Base-by-base conservation (phyloP, 164 flowering plant genomes). In the Vitis cinerea region DNA sequence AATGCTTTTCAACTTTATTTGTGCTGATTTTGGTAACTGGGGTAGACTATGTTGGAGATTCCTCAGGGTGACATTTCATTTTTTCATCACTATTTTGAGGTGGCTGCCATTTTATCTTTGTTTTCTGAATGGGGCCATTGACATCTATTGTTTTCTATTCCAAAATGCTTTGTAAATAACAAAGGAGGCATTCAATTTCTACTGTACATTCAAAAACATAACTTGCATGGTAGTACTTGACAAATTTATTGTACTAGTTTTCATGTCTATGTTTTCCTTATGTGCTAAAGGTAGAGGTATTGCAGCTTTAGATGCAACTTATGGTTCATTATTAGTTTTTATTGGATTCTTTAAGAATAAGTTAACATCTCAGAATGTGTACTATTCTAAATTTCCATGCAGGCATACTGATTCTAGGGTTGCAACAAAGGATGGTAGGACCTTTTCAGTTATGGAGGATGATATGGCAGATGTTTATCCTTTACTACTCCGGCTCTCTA, bases 391-490 rank as follows among this genome's bases (percentile, higher is more conserved):
- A 56, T 67, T 67, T 65, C n/a, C 61, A 29, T 82, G 71, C 69
- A 94, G 99, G 97, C 94, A 94, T 67, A 90, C 88, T 75, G 83
- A 83, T 71, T 81, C 86, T 50, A 91, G 85, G 81, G 66, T 65
- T 74, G 80, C 88, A 60, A 56, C 64, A 58, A 88, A 84, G 80
- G 72, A 82, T 67, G 75, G 81, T 31, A 83, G 80, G 73, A 83
- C 70, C 65, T 83, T 82, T 72, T 83, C 86, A 12, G 87, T 82
- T 65, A 85, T 81, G 23, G 91, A 85, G 66, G 90, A 84, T 72
- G 92, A 89, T 74, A 86, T 85, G 73, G 64, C 87, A 37, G 96
- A 92, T 85, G 97, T 95, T 50, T 95, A 92, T 78, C 98, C 98
- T 31, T 68, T 93, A 64, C 96, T 87, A 75, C 87, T 93, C 4